phyloP scores from a whole-genome alignment of 2,329 filamentous ascomycete species.

The Colletotrichum incanum region DNA sequence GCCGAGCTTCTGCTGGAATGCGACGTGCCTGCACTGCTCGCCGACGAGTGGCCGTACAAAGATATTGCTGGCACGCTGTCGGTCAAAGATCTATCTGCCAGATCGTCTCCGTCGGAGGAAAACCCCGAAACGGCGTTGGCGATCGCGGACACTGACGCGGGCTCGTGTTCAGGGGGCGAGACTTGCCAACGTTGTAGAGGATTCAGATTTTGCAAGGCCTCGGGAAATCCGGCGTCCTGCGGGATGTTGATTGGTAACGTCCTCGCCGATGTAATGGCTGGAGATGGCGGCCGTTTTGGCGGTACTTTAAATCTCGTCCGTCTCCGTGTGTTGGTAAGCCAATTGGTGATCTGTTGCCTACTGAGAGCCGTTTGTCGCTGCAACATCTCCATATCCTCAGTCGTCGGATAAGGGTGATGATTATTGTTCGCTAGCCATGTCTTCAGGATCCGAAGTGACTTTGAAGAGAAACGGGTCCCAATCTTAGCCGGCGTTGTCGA shows the following conservation, averaged over 20 bases:
- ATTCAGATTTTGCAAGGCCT: constrained; percentile 29
- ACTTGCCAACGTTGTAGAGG: constrained; percentile 43
- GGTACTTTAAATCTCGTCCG: constrained; percentile 29
- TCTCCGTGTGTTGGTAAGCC: constrained; percentile 39
- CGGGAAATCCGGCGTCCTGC: not conserved
- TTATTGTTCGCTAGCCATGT: constrained; percentile 43
- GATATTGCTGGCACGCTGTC: constrained; percentile 19
- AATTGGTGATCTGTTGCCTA: constrained; percentile 40
- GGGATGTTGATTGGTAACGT: constrained; percentile 21
- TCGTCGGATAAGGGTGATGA: constrained; percentile 28
- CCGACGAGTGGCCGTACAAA: constrained; percentile 41
- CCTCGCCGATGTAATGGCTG: constrained; percentile 22
- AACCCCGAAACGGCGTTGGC: constrained; percentile 40
- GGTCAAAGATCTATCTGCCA: constrained; percentile 13
- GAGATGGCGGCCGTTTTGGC: constrained; percentile 34
- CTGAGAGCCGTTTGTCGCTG: constrained; percentile 34
- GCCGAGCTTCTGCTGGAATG: constrained; percentile 41
- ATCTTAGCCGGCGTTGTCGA: constrained; percentile 42
- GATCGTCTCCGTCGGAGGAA: not conserved
- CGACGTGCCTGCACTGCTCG: constrained; percentile 44
- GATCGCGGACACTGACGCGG: constrained; percentile 44
- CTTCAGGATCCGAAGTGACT: constrained; percentile 44
- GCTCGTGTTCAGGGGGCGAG: constrained; percentile 47
- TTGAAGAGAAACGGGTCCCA: constrained; percentile 46
- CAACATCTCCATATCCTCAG: constrained; percentile 35